Evolutionary conservation across 2,329 filamentous ascomycete species (phyloP).

Genomic region (Pochonia chlamydosporia): DNA sequence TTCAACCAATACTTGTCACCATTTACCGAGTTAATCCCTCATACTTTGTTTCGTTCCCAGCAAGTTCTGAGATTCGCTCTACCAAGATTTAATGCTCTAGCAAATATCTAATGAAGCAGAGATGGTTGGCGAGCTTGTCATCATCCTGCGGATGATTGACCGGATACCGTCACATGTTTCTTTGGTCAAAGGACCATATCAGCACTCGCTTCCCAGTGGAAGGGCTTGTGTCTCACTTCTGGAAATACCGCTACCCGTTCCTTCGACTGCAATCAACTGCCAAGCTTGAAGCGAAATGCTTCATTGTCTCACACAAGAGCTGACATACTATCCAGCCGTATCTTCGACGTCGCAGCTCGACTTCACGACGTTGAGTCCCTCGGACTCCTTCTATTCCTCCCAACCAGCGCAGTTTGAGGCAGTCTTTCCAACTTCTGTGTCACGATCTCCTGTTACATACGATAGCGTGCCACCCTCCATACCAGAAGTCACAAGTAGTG

Average conservation of each 20-base stretch:
- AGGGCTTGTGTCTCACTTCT: not conserved
- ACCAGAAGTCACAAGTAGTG: not conserved
- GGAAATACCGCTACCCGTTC: not conserved
- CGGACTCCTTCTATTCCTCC: not conserved
- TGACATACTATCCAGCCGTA: constrained; percentile 22
- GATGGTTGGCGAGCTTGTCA: not conserved
- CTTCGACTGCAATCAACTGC: not conserved
- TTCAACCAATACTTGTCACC: not conserved
- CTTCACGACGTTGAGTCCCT: not conserved
- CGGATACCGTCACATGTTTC: not conserved
- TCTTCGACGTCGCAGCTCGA: constrained; percentile 14
- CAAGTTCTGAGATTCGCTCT: not conserved
- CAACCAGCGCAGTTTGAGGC: not conserved
- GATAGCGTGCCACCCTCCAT: not conserved
- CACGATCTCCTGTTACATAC: not conserved
- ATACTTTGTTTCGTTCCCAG: not conserved
- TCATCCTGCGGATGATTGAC: not conserved
- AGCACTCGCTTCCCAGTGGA: not conserved
- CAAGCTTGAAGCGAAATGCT: constrained; percentile 17
- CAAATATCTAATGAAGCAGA: not conserved
- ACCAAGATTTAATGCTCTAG: too few relatives aligned
- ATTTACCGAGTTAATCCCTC: not conserved
- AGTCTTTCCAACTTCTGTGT: not conserved
- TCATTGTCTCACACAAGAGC: constrained; percentile 18
- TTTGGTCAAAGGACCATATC: not conserved